Conservation (phyloP, 2,329 filamentous ascomycete species). For the Trichoderma arundinaceum region DNA sequence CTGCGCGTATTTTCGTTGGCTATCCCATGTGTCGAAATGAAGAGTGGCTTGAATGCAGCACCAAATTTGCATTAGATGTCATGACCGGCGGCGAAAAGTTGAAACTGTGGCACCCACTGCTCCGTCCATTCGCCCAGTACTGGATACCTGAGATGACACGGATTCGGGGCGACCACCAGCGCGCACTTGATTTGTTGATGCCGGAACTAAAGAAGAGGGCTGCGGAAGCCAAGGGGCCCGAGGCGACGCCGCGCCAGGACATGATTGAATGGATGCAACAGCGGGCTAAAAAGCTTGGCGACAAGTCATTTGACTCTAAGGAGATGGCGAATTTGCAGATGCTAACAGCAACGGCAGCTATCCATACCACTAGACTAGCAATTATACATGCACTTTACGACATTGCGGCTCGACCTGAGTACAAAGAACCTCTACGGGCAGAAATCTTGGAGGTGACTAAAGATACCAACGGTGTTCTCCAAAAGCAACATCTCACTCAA, state of each 20-base stretch:
- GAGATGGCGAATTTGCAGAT: constrained; percentile 51
- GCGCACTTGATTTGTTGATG: constrained; percentile 5
- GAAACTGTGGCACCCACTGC: constrained; percentile 6
- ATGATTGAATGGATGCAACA: constrained; percentile 12
- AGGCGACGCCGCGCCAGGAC: not conserved
- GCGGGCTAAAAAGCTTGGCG: constrained; percentile 4
- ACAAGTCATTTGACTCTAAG: constrained; percentile 10
- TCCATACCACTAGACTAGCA: constrained; percentile 50
- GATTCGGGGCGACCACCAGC: constrained; percentile 7
- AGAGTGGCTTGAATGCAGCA: constrained; percentile 59
- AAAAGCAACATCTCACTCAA: constrained; percentile 32
- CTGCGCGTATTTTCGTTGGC: constrained; percentile 56
- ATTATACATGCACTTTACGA: constrained; percentile 49
- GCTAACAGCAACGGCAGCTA: constrained; percentile 51
- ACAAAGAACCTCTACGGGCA: constrained; percentile 12
- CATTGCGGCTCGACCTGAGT: constrained; percentile 53
- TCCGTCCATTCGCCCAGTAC: constrained; percentile 46
- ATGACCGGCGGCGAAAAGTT: constrained; percentile 48
- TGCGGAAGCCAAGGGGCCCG: not conserved
- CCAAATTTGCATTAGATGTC: constrained; percentile 57
- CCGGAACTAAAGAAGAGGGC: constrained; percentile 5
- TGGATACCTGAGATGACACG: constrained; percentile 1
- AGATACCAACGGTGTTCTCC: constrained; percentile 1
- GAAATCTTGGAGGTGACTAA: constrained; percentile 2
- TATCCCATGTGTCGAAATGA: constrained; percentile 56